Evolutionary conservation across 805 yeast genomes (phyloP), one percentile per base, ranked within the genome.

Genomic region (Candida michaelii): DNA sequence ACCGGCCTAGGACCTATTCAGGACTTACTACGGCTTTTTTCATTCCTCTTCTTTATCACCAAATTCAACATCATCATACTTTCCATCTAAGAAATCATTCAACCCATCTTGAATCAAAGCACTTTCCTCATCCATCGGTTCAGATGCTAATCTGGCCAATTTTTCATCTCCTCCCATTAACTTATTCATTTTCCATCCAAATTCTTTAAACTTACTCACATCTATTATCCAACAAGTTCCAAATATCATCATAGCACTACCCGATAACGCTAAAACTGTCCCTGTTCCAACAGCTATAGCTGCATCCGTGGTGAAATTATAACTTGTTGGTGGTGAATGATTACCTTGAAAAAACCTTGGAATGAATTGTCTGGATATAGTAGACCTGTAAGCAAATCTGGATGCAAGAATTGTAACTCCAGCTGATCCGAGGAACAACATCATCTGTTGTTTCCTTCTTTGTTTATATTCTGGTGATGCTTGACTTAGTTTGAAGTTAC

Each of bases 261-360:
- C 78, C 1, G 89, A 76, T 0, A 82, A 74, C 2, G 96, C 86
- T 13, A 90, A 65, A 36, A 85, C 63, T 0, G 96, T 79, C 1
- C 96, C 95, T 30, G 86, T 83, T 0, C 83, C 79, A 2, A 90
- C 88, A 0, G 97, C 97, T 30, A 82, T 80, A 25, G 88, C 78
- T 1, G 96, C 96, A 59, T 89, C 96, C 42, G 80, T 77, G 47
- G 86, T 80, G 58, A 86, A 82, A 23, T 85, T 83, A 55, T 83
- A 85, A 30, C 71, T 56, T n/a, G 80, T 72, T 4, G 96, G 96
- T 2, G 95, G 95, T 44, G 79, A 76, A 54, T 89, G 91, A 62
- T 89, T 89, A 10, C 90, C 88, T 53, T 87, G 89, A 63, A 86
- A 90, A 53, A 82, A 71, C 32, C 74, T 75, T 6, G 97, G 97